These are phyloP conservation scores for Coprinellus micaceus DNA, from an alignment of 768 basidiomycete species.

Conservation along the genomic window DNA sequence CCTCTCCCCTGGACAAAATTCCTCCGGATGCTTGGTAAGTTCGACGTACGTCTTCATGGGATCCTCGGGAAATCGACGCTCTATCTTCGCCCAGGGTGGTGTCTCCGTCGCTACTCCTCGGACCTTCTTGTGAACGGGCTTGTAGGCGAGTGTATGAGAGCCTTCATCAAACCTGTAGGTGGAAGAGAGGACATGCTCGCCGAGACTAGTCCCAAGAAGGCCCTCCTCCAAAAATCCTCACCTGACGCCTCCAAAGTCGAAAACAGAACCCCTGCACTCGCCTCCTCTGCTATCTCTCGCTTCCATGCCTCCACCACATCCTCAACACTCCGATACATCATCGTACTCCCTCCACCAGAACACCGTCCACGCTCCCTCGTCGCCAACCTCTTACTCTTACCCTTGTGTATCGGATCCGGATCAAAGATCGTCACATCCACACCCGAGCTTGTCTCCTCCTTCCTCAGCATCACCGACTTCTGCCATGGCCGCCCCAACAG, in stretches of 20 bases:
- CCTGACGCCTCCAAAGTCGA: no score
- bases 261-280: background rate
- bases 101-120: no score
- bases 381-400: background rate
- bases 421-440: background rate
- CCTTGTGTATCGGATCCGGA: background rate
- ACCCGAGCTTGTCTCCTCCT: background rate
- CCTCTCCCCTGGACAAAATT: conserved; percentile 11
- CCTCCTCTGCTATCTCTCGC: background rate
- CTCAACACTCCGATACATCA: background rate
- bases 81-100: no score
- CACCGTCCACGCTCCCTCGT: background rate
- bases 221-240: no score
- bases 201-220: no score
- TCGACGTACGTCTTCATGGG: background rate
- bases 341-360: no score
- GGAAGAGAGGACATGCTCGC: no score
- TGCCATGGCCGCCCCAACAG: conserved; percentile 22
- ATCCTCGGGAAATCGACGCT: background rate
- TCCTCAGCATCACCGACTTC: conserved; percentile 9
- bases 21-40: conserved; percentile 1
- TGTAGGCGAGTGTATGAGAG: no score
- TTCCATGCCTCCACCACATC: background rate
- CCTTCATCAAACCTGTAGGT: no score
- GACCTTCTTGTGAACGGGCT: no score